phyloP scores from a whole-genome alignment of 805 yeast species.

The Candida ascalaphidarum region DNA sequence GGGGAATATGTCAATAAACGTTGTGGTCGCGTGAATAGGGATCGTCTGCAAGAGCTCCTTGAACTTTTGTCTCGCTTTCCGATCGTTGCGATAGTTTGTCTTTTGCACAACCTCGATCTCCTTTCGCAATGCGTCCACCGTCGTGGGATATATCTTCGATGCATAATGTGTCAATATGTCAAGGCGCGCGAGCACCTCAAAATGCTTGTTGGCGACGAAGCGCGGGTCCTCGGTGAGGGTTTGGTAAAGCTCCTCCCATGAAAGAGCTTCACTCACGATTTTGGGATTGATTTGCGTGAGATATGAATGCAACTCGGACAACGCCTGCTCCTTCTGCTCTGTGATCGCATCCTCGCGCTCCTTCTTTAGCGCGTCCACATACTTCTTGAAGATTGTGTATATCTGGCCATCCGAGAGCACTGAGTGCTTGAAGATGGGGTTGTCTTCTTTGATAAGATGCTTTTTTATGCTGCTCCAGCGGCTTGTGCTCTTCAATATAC shows the following conservation, averaged over 20 bases:
- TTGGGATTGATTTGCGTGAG: constrained; percentile 28
- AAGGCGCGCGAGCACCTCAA: constrained; percentile 39
- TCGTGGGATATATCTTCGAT: constrained; percentile 20
- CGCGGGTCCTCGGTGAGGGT: constrained; percentile 37
- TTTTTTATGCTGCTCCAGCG: constrained; percentile 55
- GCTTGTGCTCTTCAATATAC: constrained; percentile 44
- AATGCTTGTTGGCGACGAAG: constrained; percentile 52
- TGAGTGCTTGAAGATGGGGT: constrained; percentile 57
- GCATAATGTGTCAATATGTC: constrained; percentile 55
- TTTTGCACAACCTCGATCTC: constrained; percentile 18
- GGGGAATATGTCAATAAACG: constrained; percentile 51
- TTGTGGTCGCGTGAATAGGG: constrained; percentile 38
- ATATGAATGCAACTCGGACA: constrained; percentile 44
- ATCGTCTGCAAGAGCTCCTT: constrained; percentile 38
- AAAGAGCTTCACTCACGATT: constrained; percentile 14
- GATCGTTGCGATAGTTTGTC: constrained; percentile 45
- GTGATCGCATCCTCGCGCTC: constrained; percentile 15
- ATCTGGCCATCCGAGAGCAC: constrained; percentile 52
- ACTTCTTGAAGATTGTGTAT: constrained; percentile 44
- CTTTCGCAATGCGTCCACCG: constrained; percentile 10
- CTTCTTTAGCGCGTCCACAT: constrained; percentile 29
- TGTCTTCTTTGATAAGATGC: constrained; percentile 44
- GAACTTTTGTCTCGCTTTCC: constrained; percentile 59
- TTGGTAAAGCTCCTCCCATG: constrained; percentile 31
- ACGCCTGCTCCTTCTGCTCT: constrained; percentile 37